These are phyloP conservation scores for Purshia tridentata DNA, from an alignment of 306 rosid genomes.

Conservation along the genomic window DNA sequence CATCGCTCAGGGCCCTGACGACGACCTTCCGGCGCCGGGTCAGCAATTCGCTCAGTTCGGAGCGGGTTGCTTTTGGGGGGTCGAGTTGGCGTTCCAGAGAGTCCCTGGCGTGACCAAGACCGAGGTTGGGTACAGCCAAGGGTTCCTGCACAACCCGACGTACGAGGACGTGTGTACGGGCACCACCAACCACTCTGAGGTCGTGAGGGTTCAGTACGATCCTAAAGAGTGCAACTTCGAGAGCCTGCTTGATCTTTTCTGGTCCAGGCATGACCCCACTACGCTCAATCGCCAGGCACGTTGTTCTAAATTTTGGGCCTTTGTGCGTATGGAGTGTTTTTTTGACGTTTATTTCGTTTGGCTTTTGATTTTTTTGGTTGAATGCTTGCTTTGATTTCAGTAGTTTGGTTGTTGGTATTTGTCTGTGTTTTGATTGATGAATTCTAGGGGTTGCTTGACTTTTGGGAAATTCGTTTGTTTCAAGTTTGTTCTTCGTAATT, in stretches of 20 bases:
- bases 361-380: background rate
- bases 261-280: conserved; percentile 89
- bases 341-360: background rate
- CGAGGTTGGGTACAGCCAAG: conserved; percentile 87
- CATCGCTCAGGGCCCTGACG: conserved; percentile 76
- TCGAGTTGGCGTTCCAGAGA: conserved; percentile 87
- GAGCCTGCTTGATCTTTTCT: conserved; percentile 68
- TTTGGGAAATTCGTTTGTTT: background rate
- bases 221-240: conserved; percentile 67
- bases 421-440: background rate
- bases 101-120: conserved; percentile 79
- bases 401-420: background rate
- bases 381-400: background rate
- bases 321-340: background rate
- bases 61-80: conserved; percentile 98
- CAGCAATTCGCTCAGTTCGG: conserved; percentile 89
- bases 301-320: background rate
- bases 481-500: background rate
- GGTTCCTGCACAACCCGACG: conserved; percentile 63
- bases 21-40: conserved; percentile 74
- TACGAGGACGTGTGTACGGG: conserved; percentile 89
- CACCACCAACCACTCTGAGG: conserved; percentile 65
- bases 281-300: conserved; percentile 85
- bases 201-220: conserved; percentile 82
- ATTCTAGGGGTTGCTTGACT: conserved; percentile 9